Conservation (phyloP, 768 basidiomycete genomes). For the Crassisporium funariophilum region DNA sequence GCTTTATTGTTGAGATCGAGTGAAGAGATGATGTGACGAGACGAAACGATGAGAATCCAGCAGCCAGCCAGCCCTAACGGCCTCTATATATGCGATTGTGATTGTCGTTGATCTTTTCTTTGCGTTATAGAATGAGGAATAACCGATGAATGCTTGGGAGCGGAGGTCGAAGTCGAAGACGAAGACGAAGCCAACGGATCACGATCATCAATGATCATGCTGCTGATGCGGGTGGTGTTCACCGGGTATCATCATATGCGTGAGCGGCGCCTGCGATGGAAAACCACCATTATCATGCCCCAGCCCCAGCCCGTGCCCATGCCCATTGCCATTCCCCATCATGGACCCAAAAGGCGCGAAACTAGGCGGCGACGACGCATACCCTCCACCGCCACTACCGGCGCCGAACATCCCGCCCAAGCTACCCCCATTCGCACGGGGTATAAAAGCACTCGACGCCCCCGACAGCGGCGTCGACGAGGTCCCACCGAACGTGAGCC, state of each 20-base stretch:
- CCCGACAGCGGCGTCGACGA: slow-evolving; percentile 32
- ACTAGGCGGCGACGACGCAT: slow-evolving; percentile 10
- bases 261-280: slow-evolving; percentile 5
- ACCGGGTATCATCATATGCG: slow-evolving; percentile 18
- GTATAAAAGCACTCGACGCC: slow-evolving; percentile 36
- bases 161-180: too few species aligned
- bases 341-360: slow-evolving; percentile 24
- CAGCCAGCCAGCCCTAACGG: slow-evolving; percentile 10
- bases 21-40: slow-evolving; percentile 5
- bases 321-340: too few species aligned
- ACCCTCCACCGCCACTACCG: slow-evolving; percentile 4
- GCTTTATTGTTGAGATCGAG: slow-evolving; percentile 21
- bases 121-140: not conserved
- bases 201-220: slow-evolving; percentile 4
- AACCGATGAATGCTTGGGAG: slow-evolving; percentile 9
- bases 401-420: slow-evolving; percentile 9
- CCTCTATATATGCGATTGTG: too few species aligned
- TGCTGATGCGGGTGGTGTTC: slow-evolving; percentile 16
- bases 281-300: too few species aligned
- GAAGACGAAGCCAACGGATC: not conserved
- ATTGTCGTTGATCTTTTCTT: too few species aligned
- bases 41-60: slow-evolving; percentile 1
- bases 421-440: slow-evolving; percentile 24
- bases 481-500: slow-evolving; percentile 12
- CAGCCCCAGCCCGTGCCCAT: too few species aligned